phyloP scores from a whole-genome alignment of 1,139 yeast species.

The Keqinozyma sinolaborantium region DNA sequence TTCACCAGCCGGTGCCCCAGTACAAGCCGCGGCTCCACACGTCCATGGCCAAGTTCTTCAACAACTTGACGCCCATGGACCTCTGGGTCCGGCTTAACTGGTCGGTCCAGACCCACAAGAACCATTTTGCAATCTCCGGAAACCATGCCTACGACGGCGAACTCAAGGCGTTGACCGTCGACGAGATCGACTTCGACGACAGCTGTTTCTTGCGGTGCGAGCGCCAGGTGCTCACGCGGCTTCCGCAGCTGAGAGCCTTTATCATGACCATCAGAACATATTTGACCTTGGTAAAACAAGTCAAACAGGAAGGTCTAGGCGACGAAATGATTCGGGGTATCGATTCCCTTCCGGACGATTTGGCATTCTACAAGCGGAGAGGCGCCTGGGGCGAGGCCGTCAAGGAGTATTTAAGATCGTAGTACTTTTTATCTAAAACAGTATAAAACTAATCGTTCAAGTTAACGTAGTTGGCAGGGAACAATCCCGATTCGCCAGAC shows the following conservation, averaged over 20 bases:
- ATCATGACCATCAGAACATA: slow-evolving; percentile 42
- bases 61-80: slow-evolving; percentile 30
- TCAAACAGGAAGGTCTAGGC: slow-evolving; percentile 36
- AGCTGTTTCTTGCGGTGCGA: slow-evolving; percentile 38
- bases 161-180: slow-evolving; percentile 15
- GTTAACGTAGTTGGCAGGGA: slow-evolving; percentile 86
- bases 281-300: slow-evolving; percentile 30
- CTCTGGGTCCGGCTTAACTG: slow-evolving; percentile 41
- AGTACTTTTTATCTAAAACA: slow-evolving; percentile 1
- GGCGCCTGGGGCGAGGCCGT: slow-evolving; percentile 68
- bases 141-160: slow-evolving; percentile 37
- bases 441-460: slow-evolving; percentile 26
- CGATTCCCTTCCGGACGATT: slow-evolving; percentile 52
- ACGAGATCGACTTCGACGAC: slow-evolving; percentile 35
- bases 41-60: slow-evolving; percentile 39
- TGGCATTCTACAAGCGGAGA: slow-evolving; percentile 58
- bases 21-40: slow-evolving; percentile 27
- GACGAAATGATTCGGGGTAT: slow-evolving; percentile 54
- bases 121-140: slow-evolving; percentile 22
- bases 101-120: slow-evolving; percentile 36
- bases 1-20: slow-evolving; percentile 43
- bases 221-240: slow-evolving; percentile 36
- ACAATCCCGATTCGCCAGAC: slow-evolving; percentile 74
- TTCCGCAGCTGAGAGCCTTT: slow-evolving; percentile 36
- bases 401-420: slow-evolving; percentile 32